Percentiles rank a stretch among this genome's conserved stretches.
Conservation (phyloP, 345 rosid genomes). For the Diplotaxis tenuifolia region DNA sequence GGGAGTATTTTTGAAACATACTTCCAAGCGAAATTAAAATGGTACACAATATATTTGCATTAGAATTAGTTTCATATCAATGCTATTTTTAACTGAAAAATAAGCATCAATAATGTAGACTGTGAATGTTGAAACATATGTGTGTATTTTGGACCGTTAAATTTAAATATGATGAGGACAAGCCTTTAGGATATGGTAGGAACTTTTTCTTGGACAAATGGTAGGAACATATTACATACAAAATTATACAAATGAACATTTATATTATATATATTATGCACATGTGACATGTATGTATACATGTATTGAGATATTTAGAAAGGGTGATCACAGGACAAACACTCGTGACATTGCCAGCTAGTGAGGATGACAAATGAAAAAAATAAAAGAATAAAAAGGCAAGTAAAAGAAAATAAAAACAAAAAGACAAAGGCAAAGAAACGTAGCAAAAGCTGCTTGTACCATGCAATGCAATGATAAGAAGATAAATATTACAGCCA, state of each 20-base stretch:
- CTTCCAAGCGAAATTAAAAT: neutral
- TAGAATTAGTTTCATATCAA: neutral
- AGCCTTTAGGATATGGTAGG: slow-evolving; percentile 22
- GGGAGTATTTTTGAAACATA: neutral
- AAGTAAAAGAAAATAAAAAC: slow-evolving; percentile 42
- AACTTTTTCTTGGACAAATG: too few relatives aligned
- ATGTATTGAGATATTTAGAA: slow-evolving; percentile 36
- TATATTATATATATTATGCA: slow-evolving; percentile 11
- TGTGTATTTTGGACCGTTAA: slow-evolving; percentile 27
- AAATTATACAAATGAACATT: neutral
- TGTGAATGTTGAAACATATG: slow-evolving; percentile 23
- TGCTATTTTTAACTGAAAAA: neutral
- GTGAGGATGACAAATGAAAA: slow-evolving; percentile 40
- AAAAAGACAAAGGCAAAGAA: slow-evolving; percentile 44
- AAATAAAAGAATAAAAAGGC: slow-evolving; percentile 38
- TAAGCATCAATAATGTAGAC: slow-evolving; percentile 17
- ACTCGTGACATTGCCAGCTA: slow-evolving; percentile 49
- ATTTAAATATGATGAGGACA: slow-evolving; percentile 26
- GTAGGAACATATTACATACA: slow-evolving; percentile 29
- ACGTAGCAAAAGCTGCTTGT: slow-evolving; percentile 41
- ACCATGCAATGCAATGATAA: slow-evolving; percentile 45
- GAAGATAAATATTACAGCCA: slow-evolving; percentile 52
- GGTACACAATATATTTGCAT: neutral
- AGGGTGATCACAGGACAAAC: slow-evolving; percentile 41
- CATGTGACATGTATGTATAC: slow-evolving; percentile 26